These are phyloP conservation scores for Prunus yedoensis DNA, from an alignment of 331 rosid species.

Conservation along the genomic window DNA sequence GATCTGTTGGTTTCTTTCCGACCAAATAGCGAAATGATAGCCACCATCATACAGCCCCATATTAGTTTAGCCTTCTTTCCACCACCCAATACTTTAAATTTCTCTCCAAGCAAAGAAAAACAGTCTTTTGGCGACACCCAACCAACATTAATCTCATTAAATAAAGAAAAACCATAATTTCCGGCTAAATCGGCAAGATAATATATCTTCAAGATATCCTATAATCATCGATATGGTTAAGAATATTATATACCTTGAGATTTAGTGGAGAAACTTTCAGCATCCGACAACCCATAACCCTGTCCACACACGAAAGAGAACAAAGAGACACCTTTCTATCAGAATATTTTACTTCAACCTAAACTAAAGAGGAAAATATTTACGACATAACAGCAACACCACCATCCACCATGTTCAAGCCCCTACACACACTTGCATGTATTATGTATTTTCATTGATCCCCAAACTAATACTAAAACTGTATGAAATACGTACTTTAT, in stretches of 20 bases:
- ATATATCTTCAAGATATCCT: neutral
- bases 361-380: constrained; percentile 3
- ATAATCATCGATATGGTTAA: constrained; percentile 5
- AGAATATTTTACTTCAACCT: constrained; percentile 3
- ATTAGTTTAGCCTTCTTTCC: too few species aligned
- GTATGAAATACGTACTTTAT: neutral
- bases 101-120: too few species aligned
- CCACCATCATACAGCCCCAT: too few species aligned
- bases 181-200: too few species aligned
- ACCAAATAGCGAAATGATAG: too few species aligned
- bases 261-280: constrained; percentile 21
- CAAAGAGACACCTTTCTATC: neutral
- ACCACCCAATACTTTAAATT: too few species aligned
- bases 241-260: constrained; percentile 45
- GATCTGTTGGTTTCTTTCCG: too few species aligned
- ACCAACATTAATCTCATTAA: too few species aligned
- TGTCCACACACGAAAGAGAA: constrained; percentile 36
- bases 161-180: too few species aligned
- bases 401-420: too few species aligned
- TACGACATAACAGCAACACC: neutral
- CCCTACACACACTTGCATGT: neutral
- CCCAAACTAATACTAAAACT: neutral
- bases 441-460: neutral
- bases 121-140: too few species aligned
- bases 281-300: constrained; percentile 42